Evolutionary conservation across 164 flowering plant genomes (phyloP).

Genomic region (Pachysandra terminalis): DNA sequence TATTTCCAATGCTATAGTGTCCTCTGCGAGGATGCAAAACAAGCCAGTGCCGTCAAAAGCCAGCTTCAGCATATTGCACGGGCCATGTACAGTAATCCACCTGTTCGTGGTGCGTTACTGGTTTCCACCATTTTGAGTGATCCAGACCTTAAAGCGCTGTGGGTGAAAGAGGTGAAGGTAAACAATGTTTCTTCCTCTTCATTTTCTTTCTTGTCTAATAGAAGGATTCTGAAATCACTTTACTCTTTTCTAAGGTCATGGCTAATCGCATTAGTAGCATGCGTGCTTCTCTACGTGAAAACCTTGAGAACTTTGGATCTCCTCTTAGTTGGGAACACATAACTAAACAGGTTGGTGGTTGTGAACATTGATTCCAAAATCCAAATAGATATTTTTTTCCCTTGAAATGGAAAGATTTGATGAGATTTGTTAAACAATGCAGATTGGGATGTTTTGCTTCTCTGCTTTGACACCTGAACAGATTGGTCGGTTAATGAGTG

Average conservation of each 20-base stretch:
- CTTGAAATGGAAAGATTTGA: neutral
- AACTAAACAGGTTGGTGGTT: constrained; percentile 29
- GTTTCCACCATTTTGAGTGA: constrained; percentile 31
- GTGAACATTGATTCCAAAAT: too few relatives aligned
- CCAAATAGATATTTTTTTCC: neutral
- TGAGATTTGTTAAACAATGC: neutral
- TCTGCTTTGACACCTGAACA: constrained; percentile 29
- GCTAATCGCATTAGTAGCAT: constrained; percentile 21
- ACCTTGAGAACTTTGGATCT: constrained; percentile 27
- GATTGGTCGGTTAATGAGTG: constrained; percentile 20
- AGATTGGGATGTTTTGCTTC: constrained; percentile 38
- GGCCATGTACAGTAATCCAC: constrained; percentile 37
- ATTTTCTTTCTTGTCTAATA: neutral
- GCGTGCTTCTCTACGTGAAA: constrained; percentile 20
- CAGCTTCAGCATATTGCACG: constrained; percentile 32
- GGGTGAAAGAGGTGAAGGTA: constrained; percentile 32
- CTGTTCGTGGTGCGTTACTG: constrained; percentile 28
- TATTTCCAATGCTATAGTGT: constrained; percentile 13
- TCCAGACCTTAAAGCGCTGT: constrained; percentile 20
- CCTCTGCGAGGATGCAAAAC: constrained; percentile 21
- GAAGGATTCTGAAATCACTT: neutral
- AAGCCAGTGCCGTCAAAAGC: constrained; percentile 24
- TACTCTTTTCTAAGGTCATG: constrained; percentile 15
- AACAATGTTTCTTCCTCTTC: neutral
- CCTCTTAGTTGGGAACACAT: constrained; percentile 31